phyloP scores from a whole-genome alignment of 2,329 filamentous ascomycete species.

The Aspergillus pseudoterreus region DNA sequence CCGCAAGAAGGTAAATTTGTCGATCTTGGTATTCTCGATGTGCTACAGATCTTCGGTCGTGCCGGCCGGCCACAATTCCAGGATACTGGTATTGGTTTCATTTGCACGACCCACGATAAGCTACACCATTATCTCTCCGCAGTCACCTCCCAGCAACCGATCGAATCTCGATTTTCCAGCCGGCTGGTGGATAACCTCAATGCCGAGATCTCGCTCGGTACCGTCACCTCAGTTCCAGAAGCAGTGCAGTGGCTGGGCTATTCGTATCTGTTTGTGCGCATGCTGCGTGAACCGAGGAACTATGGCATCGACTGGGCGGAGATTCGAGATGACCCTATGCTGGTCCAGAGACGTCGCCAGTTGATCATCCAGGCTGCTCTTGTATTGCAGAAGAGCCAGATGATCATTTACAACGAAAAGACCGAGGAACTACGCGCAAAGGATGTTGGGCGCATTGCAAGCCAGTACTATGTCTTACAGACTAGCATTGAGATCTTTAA shows the following conservation, averaged over 20 bases:
- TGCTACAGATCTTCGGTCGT: conserved; percentile 96
- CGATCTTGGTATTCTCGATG: conserved; percentile 92
- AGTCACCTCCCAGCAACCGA: conserved; percentile 92
- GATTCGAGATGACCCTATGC: conserved; percentile 77
- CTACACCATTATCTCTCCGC: conserved; percentile 86
- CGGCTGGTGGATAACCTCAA: conserved; percentile 96
- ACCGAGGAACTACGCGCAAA: conserved; percentile 93
- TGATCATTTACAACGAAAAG: conserved; percentile 96
- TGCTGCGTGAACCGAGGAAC: conserved; percentile 84
- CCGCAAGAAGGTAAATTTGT: conserved; percentile 95
- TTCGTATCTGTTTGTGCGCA: conserved; percentile 94
- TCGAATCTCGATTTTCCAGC: conserved; percentile 92
- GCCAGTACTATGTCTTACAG: conserved; percentile 93
- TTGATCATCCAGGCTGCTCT: conserved; percentile 84
- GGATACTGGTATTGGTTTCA: conserved; percentile 96
- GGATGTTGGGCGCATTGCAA: conserved; percentile 93
- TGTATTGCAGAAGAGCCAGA: conserved; percentile 86
- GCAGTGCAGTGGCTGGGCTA: conserved; percentile 97
- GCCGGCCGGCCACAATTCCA: conserved; percentile 97
- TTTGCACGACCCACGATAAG: conserved; percentile 94
- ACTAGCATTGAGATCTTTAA: conserved; percentile 96
- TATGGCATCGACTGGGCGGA: conserved; percentile 97
- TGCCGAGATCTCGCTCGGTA: conserved; percentile 88
- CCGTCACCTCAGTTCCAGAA: conserved; percentile 89
- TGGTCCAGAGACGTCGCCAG: conserved; percentile 80